A percentile compares a stretch with the other conserved stretches of the same genome.
Conservation (phyloP, 768 basidiomycete species). For the Udeniomyces megalosporus region DNA sequence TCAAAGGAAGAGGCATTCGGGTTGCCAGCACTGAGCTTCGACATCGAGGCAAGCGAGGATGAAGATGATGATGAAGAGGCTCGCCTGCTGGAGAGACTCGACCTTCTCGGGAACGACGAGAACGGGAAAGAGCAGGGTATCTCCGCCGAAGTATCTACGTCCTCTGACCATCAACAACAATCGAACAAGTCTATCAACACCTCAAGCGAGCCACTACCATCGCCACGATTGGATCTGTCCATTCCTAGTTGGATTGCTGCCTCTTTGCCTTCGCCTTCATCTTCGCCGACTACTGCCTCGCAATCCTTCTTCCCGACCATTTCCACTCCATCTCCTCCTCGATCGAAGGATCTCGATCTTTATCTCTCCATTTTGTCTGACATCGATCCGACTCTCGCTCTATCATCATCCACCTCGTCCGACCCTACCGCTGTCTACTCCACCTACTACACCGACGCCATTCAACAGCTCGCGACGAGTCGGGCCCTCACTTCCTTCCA, state of each 20-base stretch:
- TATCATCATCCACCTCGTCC: conserved; percentile 20
- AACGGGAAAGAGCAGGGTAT: too few species aligned
- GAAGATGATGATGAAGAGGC: not conserved
- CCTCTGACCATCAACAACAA: too few species aligned
- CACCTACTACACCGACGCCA: conserved; percentile 38
- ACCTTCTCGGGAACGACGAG: too few species aligned
- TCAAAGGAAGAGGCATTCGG: too few species aligned
- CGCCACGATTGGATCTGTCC: conserved; percentile 31
- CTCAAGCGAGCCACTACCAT: too few species aligned
- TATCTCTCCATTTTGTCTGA: conserved; percentile 23
- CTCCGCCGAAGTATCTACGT: too few species aligned
- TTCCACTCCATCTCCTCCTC: too few species aligned
- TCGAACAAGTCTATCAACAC: too few species aligned
- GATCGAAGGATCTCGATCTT: too few species aligned
- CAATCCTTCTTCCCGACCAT: not conserved
- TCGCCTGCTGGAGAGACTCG: too few species aligned
- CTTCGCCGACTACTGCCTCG: not conserved
- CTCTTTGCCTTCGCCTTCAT: not conserved
- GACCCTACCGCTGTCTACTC: conserved; percentile 19
- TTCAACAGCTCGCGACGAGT: conserved; percentile 46
- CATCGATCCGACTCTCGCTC: not conserved
- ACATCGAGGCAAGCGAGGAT: not conserved
- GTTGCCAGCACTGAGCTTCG: too few species aligned
- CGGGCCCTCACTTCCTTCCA: conserved; percentile 12
- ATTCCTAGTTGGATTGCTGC: conserved; percentile 32